Conservation (phyloP, 202 grass and related monocot genomes). For the Hordeum pubiflorum region DNA sequence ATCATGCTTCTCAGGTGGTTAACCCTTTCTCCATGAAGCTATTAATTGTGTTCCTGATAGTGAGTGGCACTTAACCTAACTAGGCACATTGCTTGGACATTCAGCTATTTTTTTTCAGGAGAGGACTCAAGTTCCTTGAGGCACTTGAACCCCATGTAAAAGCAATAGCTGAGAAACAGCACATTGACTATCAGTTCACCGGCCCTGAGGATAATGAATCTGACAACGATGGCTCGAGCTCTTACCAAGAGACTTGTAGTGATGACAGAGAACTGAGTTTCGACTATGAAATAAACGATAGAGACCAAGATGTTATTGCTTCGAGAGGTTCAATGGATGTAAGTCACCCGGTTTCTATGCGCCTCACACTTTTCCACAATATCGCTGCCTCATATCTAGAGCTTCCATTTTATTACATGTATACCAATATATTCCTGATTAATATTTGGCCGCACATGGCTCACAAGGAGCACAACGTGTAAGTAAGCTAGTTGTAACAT, state of each 20-base stretch:
- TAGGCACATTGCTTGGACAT: slow-evolving; percentile 2
- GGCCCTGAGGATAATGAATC: slow-evolving; percentile 62
- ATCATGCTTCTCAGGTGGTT: slow-evolving; percentile 88
- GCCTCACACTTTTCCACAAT: not conserved
- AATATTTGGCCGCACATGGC: not conserved
- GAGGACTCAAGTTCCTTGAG: slow-evolving; percentile 73
- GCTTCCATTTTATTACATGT: not conserved
- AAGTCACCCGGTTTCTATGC: slow-evolving; percentile 20
- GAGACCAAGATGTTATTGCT: slow-evolving; percentile 39
- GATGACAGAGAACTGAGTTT: slow-evolving; percentile 64
- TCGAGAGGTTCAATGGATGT: slow-evolving; percentile 62
- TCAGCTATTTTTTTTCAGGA: slow-evolving; percentile 85
- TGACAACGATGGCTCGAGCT: slow-evolving; percentile 37
- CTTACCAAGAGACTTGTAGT: slow-evolving; percentile 37
- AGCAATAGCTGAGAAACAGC: slow-evolving; percentile 57
- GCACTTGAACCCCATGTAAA: slow-evolving; percentile 74
- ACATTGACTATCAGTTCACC: slow-evolving; percentile 74
- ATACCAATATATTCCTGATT: not conserved
- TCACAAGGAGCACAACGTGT: not conserved
- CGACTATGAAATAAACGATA: slow-evolving; percentile 53
- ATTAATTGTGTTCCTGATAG: not conserved
- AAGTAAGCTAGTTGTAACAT: slow-evolving; percentile 9
- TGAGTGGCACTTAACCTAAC: slow-evolving; percentile 16
- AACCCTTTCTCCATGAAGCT: slow-evolving; percentile 1
- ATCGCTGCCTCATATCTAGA: not conserved